Evolutionary conservation across 768 basidiomycete species (phyloP), one percentile per base, ranked within the genome.

Genomic region (Filobasidium floriforme): DNA sequence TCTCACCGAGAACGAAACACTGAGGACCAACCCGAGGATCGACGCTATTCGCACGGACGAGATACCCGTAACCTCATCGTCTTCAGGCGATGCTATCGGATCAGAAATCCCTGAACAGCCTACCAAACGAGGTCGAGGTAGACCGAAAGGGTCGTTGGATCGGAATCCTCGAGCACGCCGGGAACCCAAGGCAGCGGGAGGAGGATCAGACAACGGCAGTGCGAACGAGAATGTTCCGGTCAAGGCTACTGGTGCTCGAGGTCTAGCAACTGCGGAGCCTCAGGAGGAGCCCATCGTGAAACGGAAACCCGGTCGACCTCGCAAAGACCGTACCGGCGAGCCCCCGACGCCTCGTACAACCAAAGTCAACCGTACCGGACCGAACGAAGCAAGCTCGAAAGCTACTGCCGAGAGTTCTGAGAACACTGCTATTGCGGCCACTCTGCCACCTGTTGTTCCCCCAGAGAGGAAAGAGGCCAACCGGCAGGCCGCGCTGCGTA

Each of bases 401-500:
- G 32, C 32, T n/a, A n/a, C n/a, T 37, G 32, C 32, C 32, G 32
- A 9, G 32, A 37, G 4, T 37, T 37, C 32, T 37, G 9, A 9
- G 9, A 18, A 3, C 18, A 12, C 46, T 49, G 46, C 46, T 49
- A 14, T 5, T 18, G 46, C 46, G 3, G 5, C 46, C 14, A 12
- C 46, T 49, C 3, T 12, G 5, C 15, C 46, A 3, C 18, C 46
- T 2, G 5, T 49, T 22, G 63, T 66, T 11, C 57, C 37, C 46
- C 60, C 68, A 26, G 63, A 73, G 19, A 67, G 77, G 7, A 65
- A 69, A 66, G 77, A 78, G 69, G 76, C 77, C 19, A 78, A 78
- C 59, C 71, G 77, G 46, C 68, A 77, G 14, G 77, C 77, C 0
- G 77, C 77, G 10, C 75, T 76, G 60, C 68, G 76, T 26, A 72